Conservation (phyloP, 2,329 filamentous ascomycete genomes). For the Fusarium poae region DNA sequence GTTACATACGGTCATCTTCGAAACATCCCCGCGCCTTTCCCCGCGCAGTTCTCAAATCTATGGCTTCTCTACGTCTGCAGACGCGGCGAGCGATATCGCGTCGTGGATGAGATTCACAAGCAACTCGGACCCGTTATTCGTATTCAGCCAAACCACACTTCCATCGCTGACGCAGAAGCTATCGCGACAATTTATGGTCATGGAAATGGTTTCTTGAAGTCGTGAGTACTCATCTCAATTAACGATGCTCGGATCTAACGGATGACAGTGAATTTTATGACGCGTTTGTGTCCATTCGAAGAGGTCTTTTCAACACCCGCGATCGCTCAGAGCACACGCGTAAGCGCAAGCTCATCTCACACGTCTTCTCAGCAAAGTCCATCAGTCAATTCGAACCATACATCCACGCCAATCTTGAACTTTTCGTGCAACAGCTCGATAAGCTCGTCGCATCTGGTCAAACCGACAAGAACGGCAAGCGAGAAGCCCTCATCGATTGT, state of each 20-base stretch:
- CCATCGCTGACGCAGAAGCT: conserved; percentile 82
- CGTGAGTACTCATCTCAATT: conserved; percentile 59
- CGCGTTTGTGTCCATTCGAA: conserved; percentile 87
- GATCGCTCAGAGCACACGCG: conserved; percentile 84
- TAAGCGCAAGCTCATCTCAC: conserved; percentile 89
- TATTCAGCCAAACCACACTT: conserved; percentile 87
- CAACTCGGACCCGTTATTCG: conserved; percentile 83
- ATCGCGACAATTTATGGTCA: conserved; percentile 84
- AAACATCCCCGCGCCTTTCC: conserved; percentile 72
- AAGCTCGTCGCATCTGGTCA: conserved; percentile 63
- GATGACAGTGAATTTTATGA: conserved; percentile 82
- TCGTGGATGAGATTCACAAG: conserved; percentile 80
- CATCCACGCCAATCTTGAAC: conserved; percentile 82
- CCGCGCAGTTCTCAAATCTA: conserved; percentile 77
- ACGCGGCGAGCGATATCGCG: conserved; percentile 71
- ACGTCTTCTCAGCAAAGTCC: conserved; percentile 87
- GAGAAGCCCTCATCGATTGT: conserved; percentile 76
- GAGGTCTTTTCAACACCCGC: conserved; percentile 90
- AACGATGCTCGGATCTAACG: not conserved
- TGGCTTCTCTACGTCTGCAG: conserved; percentile 81
- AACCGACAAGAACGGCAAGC: conserved; percentile 67
- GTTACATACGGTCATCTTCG: conserved; percentile 65
- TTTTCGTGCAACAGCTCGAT: conserved; percentile 81
- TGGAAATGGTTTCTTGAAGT: conserved; percentile 80
- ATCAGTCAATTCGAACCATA: conserved; percentile 90